Conservation (phyloP, 768 basidiomycete species). For the Lactarius hengduanensis region DNA sequence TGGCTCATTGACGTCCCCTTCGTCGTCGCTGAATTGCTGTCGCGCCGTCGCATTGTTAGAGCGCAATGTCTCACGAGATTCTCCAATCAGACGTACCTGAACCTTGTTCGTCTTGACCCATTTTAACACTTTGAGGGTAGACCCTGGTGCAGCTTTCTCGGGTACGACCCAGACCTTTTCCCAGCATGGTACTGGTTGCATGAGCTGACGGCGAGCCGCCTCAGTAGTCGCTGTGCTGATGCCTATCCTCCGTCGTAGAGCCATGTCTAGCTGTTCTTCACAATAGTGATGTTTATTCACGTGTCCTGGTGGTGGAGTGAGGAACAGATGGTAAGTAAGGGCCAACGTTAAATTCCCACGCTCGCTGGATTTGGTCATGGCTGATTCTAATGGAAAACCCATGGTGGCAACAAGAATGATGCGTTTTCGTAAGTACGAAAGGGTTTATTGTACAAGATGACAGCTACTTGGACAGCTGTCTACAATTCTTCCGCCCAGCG, state of each 20-base stretch:
- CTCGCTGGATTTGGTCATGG: constrained; percentile 3
- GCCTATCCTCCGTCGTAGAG: constrained; percentile 73
- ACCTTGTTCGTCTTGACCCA: constrained; percentile 81
- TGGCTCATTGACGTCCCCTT: constrained; percentile 75
- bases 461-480: neutral
- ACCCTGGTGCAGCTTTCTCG: constrained; percentile 52
- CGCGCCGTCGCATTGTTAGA: constrained; percentile 8
- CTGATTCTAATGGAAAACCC: neutral
- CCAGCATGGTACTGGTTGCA: constrained; percentile 88
- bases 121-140: constrained; percentile 64
- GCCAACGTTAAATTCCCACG: neutral
- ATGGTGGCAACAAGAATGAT: neutral
- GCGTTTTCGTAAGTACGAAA: neutral
- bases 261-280: constrained; percentile 43
- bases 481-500: constrained; percentile 56
- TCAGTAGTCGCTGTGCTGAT: constrained; percentile 75
- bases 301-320: neutral
- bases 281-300: neutral
- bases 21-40: constrained; percentile 88
- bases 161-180: constrained; percentile 72
- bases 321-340: neutral
- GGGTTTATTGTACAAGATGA: neutral
- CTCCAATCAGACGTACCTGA: constrained; percentile 49
- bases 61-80: constrained; percentile 2
- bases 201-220: constrained; percentile 78